Evolutionary conservation across 1,284 basidiomycete species (phyloP), one percentile per base, ranked within the genome.

Genomic region (Cutaneotrichosporon cutaneum): DNA sequence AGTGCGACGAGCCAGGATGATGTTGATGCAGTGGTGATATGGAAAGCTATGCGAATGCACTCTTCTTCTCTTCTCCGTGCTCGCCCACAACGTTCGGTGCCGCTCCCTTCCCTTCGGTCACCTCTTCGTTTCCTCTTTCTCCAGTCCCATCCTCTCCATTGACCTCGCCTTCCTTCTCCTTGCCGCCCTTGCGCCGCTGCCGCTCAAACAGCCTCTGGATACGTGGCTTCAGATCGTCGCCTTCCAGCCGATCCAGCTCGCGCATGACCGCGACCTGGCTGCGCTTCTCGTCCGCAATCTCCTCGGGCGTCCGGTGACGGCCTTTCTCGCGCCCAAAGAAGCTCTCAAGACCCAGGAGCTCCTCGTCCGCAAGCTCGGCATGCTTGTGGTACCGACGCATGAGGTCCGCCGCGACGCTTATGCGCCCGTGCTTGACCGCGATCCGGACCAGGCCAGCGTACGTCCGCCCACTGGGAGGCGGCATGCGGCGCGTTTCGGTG

Each of bases 361-460:
- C 8, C 24, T n/a, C n/a, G n/a, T n/a, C n/a, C n/a, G n/a, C 45
- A 16, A 47, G 45, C 45, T 24, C 45, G 11, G 11, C 45, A 9
- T 47, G 26, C 27, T 27, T 14, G 27, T 53, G 44, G 36, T 53
- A 58, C 10, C 50, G 50, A 3, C 13, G 22, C 1, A 58, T 27
- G 4, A 58, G n/a, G 21, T 30, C 11, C 1, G 30, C 35, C 6
- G 57, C 57, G 11, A 53, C 24, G 30, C 30, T 13, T 6, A 24
- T 26, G 4, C 35, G 50, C 5, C 36, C 57, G 13, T 30, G 50
- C 10, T 39, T 36, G n/a, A 9, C 50, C 18, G 56, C 54, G 4
- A 56, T 24, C 3, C 59, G 61, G n/a, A 62, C 54, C 9, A 62
- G 55, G 27, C 64, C 61, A 14, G 50, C 27, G 30, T 65, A 65